These are phyloP conservation scores for Colletotrichum gloeosporioides DNA, from an alignment of 2,329 filamentous ascomycete genomes.

Conservation along the genomic window DNA sequence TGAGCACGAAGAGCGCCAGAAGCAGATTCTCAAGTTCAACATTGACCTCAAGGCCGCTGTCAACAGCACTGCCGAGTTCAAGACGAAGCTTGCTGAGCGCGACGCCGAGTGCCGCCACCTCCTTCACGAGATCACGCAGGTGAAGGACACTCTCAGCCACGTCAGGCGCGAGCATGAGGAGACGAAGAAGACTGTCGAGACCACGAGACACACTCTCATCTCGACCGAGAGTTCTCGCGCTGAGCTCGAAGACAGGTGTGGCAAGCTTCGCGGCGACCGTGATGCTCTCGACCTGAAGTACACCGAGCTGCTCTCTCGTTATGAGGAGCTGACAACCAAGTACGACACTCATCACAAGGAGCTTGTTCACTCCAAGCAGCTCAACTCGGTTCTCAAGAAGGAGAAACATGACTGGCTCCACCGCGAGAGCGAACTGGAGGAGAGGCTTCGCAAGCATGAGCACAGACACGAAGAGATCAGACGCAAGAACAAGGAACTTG, in stretches of 20 bases:
- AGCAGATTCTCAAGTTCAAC: neutral
- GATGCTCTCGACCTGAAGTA: neutral
- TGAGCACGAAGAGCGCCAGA: slow-evolving; percentile 6
- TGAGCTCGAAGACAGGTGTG: neutral
- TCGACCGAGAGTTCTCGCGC: neutral
- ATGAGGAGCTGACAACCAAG: slow-evolving; percentile 1
- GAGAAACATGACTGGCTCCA: slow-evolving; percentile 9
- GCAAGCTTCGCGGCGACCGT: slow-evolving; percentile 5
- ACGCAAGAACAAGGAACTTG: slow-evolving; percentile 9
- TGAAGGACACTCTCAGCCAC: slow-evolving; percentile 1
- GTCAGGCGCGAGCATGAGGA: slow-evolving; percentile 4
- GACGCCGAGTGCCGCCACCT: slow-evolving; percentile 7
- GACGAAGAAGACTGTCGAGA: slow-evolving; percentile 1
- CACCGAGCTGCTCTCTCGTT: neutral
- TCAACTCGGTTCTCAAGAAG: neutral
- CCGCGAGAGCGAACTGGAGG: neutral
- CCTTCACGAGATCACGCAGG: neutral
- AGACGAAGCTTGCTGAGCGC: slow-evolving; percentile 1
- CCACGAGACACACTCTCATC: neutral
- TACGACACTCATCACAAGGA: neutral
- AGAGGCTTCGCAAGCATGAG: slow-evolving; percentile 2
- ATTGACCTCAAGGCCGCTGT: slow-evolving; percentile 1
- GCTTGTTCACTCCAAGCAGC: neutral
- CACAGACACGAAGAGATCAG: slow-evolving; percentile 2
- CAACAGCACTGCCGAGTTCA: neutral